Evolutionary conservation across 2,329 filamentous ascomycete genomes (phyloP).

Genomic region (Chaetomium olivaceum): DNA sequence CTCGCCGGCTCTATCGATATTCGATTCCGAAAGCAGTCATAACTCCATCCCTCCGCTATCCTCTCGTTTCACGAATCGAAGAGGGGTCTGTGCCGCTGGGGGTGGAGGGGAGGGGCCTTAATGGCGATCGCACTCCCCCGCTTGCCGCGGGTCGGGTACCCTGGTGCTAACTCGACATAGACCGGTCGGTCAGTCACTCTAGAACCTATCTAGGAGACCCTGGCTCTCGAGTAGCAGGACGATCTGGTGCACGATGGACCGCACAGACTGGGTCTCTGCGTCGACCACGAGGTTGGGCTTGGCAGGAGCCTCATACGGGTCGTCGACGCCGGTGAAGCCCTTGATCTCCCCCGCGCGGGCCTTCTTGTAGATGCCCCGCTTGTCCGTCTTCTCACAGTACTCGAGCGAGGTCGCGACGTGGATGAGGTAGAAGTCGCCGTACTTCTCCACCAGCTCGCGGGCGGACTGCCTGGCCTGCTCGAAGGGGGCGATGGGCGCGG

Average conservation of each 20-base stretch:
- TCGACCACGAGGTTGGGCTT: constrained; percentile 87
- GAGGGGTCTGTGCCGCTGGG: background rate
- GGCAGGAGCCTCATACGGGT: constrained; percentile 84
- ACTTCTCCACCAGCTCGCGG: constrained; percentile 81
- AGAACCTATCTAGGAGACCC: constrained; percentile 77
- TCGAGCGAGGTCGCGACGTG: constrained; percentile 93
- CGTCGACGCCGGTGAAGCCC: constrained; percentile 97
- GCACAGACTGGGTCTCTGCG: constrained; percentile 79
- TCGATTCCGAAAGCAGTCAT: background rate
- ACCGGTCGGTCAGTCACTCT: constrained; percentile 27
- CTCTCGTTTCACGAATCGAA: background rate
- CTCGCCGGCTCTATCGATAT: constrained; percentile 12
- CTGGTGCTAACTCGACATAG: background rate
- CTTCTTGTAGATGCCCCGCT: constrained; percentile 81
- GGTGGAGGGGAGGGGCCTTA: no score
- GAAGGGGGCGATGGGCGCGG: constrained; percentile 93
- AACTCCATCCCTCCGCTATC: background rate
- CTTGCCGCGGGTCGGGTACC: background rate
- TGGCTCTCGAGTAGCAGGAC: constrained; percentile 86
- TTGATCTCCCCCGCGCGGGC: constrained; percentile 90
- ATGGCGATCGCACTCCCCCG: background rate
- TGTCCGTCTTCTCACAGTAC: constrained; percentile 93
- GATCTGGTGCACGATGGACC: constrained; percentile 96
- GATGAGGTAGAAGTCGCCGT: constrained; percentile 89
- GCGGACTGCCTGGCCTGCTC: constrained; percentile 75